phyloP scores from a whole-genome alignment of 306 rosid genomes.

The Morella rubra region DNA sequence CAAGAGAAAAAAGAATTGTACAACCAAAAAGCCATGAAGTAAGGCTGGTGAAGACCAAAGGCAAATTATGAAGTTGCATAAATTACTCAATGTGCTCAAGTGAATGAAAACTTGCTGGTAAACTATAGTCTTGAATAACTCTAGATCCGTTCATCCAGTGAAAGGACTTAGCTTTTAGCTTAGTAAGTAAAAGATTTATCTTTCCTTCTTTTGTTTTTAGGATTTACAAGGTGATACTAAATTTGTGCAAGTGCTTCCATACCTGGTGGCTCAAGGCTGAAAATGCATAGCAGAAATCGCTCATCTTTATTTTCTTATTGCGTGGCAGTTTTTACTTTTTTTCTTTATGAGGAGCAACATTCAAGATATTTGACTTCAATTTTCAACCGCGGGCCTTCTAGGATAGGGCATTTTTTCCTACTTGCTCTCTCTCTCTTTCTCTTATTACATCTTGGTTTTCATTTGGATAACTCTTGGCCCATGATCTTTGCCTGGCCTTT shows the following conservation, averaged over 20 bases:
- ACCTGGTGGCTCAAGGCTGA: background rate
- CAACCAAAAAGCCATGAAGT: background rate
- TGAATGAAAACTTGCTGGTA: background rate
- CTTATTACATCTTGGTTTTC: no score
- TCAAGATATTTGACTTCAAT: no score
- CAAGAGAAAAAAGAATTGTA: background rate
- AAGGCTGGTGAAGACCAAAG: background rate
- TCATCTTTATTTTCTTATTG: background rate
- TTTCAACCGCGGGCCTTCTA: no score
- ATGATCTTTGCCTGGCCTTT: background rate
- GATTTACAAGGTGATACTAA: background rate
- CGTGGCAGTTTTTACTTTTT: background rate
- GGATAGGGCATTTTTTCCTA: background rate
- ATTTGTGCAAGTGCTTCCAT: background rate
- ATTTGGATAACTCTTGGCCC: background rate
- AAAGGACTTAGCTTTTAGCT: background rate
- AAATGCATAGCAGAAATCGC: background rate
- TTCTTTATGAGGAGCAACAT: background rate
- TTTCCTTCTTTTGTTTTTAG: background rate
- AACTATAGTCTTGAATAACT: background rate
- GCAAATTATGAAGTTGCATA: background rate
- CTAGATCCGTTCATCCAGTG: background rate
- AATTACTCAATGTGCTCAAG: background rate
- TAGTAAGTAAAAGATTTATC: background rate
- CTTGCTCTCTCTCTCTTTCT: no score